Conservation (phyloP, 2,329 filamentous ascomycete species). For the Fusarium torreyae region DNA sequence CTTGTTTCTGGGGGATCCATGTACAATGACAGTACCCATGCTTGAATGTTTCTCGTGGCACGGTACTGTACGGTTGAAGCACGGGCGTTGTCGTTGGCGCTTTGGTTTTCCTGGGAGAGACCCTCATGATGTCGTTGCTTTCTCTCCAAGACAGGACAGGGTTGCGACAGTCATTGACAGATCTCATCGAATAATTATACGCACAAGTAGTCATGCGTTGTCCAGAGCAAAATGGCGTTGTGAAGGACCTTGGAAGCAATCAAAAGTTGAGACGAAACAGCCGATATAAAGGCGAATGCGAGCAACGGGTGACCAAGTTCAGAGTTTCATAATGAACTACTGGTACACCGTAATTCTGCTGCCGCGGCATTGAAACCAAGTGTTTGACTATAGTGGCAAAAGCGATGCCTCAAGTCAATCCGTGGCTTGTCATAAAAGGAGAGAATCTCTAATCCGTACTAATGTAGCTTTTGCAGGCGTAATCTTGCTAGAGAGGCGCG, state of each 20-base stretch:
- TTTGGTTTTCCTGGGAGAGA: slow-evolving; percentile 13
- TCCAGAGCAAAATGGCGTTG: background rate
- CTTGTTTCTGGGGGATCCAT: slow-evolving; percentile 33
- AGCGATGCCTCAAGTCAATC: slow-evolving; percentile 9
- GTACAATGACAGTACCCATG: slow-evolving; percentile 19
- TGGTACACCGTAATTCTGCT: background rate
- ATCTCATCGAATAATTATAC: slow-evolving; percentile 14
- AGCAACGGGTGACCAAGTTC: too few relatives aligned
- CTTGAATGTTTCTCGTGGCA: too few relatives aligned
- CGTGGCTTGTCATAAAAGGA: slow-evolving; percentile 17
- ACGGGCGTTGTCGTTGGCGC: slow-evolving; percentile 1
- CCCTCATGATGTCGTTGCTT: slow-evolving; percentile 30
- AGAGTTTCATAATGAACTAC: too few relatives aligned
- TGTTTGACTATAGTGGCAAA: slow-evolving; percentile 9
- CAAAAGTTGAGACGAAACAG: slow-evolving; percentile 16
- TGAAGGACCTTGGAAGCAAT: slow-evolving; percentile 4
- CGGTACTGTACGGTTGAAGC: background rate
- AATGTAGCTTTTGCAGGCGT: slow-evolving; percentile 26
- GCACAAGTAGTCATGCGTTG: slow-evolving; percentile 12
- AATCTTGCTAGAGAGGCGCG: slow-evolving; percentile 35
- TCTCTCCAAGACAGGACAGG: slow-evolving; percentile 18
- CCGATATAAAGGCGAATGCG: too few relatives aligned
- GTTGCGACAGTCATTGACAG: slow-evolving; percentile 17
- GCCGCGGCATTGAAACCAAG: slow-evolving; percentile 3
- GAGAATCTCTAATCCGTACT: slow-evolving; percentile 6